Conservation (phyloP, 2,329 filamentous ascomycete genomes). For the Colletotrichum ledebouriae region DNA sequence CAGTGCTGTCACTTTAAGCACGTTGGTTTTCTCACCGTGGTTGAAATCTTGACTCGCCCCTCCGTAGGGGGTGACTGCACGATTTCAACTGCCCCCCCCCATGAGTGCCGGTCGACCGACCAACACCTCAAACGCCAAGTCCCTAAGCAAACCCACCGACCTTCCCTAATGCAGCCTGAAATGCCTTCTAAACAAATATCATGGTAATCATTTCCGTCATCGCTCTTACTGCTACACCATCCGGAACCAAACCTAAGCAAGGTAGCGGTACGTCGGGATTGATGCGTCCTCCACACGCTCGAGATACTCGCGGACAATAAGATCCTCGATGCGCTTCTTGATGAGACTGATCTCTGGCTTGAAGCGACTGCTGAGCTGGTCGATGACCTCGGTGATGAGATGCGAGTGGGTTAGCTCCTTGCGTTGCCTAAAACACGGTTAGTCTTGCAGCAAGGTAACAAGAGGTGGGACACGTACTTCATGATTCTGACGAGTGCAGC, state of each 20-base stretch:
- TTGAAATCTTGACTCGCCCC: no score
- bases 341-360: constrained; percentile 82
- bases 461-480: constrained; percentile 74
- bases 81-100: neutral
- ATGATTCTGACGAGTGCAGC: constrained; percentile 85
- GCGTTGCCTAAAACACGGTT: constrained; percentile 69
- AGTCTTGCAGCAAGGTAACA: constrained; percentile 43
- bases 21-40: no score
- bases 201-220: constrained; percentile 17
- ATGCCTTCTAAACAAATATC: constrained; percentile 31
- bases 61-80: no score
- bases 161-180: constrained; percentile 16
- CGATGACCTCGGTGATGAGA: constrained; percentile 78
- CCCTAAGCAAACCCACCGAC: constrained; percentile 1
- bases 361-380: constrained; percentile 78
- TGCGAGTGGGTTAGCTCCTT: constrained; percentile 78
- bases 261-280: constrained; percentile 76
- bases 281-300: constrained; percentile 79
- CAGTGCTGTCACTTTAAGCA: no score
- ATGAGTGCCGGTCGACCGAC: neutral
- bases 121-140: constrained; percentile 12
- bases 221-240: neutral
- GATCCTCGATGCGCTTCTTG: constrained; percentile 83
- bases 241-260: constrained; percentile 66
- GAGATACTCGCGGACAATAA: constrained; percentile 83